Evolutionary conservation across 805 yeast species (phyloP), one percentile per base, ranked within the genome.

Genomic region (Isabelozyma pseudorhagii): DNA sequence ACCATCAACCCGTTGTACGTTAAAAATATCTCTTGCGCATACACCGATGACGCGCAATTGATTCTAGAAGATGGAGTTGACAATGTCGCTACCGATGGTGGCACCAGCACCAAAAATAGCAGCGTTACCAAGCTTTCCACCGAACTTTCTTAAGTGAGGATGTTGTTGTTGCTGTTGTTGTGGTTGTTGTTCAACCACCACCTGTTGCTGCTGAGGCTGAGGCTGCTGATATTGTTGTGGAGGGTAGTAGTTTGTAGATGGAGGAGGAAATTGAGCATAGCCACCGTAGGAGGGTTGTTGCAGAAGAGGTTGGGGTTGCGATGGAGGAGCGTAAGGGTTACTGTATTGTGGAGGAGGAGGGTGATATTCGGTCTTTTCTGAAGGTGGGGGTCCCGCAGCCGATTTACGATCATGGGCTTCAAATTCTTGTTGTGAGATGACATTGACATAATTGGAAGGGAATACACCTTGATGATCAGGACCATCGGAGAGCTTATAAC

Each of bases 61-160:
- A 14, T 41, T 27, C 63, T 69, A 83, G 58, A 86, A 83, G 51
- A 89, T 85, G 41, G 88, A 78, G 60, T 87, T 83, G 40, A 92
- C 89, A 46, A 93, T 59, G 60, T 87, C 90, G 42, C 89, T 79
- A 62, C 98, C 98, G 48, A 92, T 75, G 1, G 97, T 85, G 39
- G 97, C 96, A 75, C 98, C 98, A 8, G 96, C 97, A 68, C 97
- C 97, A 56, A 90, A 93, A 45, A 92, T 82, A 36, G 96, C 92
- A n/a, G 97, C 96, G 57, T 90, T 83, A 51, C 96, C 97, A 51
- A 92, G 71, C 68, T 89, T 86, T 54, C 87, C 78, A 25, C 96
- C 96, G 57, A 89, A 81, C 60, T 79, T 84, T 67, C 81, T 82
- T 50, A 85, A 54, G 42, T 69, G 74, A 10, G 63, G 56, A 31